Percentiles rank a stretch among this genome's conserved stretches.
These are phyloP conservation scores for Nelumbo lutea DNA, from an alignment of 164 flowering plant genomes.

Conservation along the genomic window DNA sequence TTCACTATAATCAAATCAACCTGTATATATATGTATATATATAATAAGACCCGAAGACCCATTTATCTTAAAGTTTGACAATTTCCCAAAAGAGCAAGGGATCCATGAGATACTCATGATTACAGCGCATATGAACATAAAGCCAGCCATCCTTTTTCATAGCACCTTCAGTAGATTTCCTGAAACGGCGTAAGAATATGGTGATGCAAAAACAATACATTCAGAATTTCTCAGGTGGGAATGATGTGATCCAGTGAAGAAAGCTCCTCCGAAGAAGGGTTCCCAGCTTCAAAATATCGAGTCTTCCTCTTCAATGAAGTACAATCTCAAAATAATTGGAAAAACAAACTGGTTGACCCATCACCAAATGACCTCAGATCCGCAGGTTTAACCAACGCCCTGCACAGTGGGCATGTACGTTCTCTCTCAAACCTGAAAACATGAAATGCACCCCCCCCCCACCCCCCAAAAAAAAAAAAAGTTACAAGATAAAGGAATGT, in stretches of 20 bases:
- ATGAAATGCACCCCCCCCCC: background rate
- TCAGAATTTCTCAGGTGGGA: background rate
- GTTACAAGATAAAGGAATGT: no score
- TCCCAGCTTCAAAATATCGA: conserved; percentile 17
- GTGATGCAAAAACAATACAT: conserved; percentile 2
- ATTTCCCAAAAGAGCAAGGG: background rate
- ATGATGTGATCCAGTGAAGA: background rate
- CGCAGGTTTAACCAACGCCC: conserved; percentile 93
- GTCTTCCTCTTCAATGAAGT: conserved; percentile 5
- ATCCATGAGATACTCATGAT: conserved; percentile 4
- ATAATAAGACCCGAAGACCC: background rate
- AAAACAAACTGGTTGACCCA: conserved; percentile 86
- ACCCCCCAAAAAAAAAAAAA: background rate
- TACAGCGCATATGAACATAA: conserved; percentile 26
- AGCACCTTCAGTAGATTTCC: conserved; percentile 7
- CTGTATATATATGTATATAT: background rate
- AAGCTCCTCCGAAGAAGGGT: conserved; percentile 1
- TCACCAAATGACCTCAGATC: conserved; percentile 82
- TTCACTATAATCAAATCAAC: background rate
- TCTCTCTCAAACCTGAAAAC: conserved; percentile 94
- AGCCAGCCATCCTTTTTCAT: conserved; percentile 5
- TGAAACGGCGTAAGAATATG: conserved; percentile 3
- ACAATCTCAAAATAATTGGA: conserved; percentile 61
- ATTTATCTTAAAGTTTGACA: background rate
- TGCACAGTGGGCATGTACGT: conserved; percentile 88